phyloP scores from a whole-genome alignment of 306 rosid genomes.

The Hippophae rhamnoides region DNA sequence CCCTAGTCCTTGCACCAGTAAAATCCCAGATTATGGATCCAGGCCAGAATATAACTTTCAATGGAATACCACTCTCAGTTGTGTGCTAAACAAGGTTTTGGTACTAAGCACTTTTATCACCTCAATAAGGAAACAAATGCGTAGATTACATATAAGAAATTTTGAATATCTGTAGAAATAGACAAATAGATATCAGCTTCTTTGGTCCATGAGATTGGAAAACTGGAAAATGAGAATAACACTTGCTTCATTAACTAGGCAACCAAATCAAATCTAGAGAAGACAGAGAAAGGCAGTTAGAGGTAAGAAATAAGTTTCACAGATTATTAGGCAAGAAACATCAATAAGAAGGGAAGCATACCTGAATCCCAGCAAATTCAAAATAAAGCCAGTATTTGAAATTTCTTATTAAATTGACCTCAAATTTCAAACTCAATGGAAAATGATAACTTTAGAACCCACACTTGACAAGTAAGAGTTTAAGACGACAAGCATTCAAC shows the following conservation, averaged over 20 bases:
- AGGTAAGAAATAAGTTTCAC: too few relatives aligned
- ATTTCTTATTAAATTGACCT: too few relatives aligned
- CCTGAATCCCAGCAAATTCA: background rate
- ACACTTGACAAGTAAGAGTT: too few relatives aligned
- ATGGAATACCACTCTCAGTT: conserved; percentile 18
- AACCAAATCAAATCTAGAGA: too few relatives aligned
- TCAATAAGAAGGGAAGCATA: conserved; percentile 2
- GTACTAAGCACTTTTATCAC: background rate
- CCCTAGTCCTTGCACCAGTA: conserved; percentile 33
- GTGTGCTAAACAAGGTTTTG: conserved; percentile 16
- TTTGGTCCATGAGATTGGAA: conserved; percentile 12
- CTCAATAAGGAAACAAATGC: conserved; percentile 25
- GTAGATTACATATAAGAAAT: background rate
- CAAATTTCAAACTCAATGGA: too few relatives aligned
- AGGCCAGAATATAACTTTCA: conserved; percentile 48
- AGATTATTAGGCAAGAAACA: too few relatives aligned
- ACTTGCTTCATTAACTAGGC: too few relatives aligned
- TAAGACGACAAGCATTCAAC: too few relatives aligned
- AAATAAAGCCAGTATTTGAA: background rate
- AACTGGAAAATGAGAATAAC: background rate
- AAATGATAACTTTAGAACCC: too few relatives aligned
- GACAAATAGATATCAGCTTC: conserved; percentile 5
- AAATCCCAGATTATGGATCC: conserved; percentile 34
- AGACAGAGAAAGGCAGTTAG: too few relatives aligned
- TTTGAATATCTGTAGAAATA: background rate